Evolutionary conservation across 805 yeast genomes (phyloP).

Genomic region (Schwanniomyces sp.): DNA sequence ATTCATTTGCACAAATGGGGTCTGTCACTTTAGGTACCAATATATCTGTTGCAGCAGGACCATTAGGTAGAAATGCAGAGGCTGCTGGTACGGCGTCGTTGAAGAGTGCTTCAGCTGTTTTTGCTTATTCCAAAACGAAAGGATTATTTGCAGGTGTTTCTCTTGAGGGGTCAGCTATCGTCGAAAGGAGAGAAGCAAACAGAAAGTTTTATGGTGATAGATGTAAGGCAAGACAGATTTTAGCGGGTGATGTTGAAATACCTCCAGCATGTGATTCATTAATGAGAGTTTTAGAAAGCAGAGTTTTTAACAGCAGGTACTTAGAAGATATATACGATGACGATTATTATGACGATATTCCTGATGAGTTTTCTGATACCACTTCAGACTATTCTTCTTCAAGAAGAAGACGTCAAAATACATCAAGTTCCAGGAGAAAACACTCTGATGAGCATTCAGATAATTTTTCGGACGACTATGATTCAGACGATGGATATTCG

Average conservation of each 20-base stretch:
- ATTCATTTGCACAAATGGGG: conserved; percentile 90
- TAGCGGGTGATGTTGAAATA: conserved; percentile 85
- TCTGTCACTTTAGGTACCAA: conserved; percentile 95
- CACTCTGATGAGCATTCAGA: conserved; percentile 36
- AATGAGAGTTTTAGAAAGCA: conserved; percentile 80
- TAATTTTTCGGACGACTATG: conserved; percentile 29
- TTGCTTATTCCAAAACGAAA: conserved; percentile 91
- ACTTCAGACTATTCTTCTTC: conserved; percentile 38
- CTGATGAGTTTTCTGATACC: conserved; percentile 62
- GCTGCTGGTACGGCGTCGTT: conserved; percentile 94
- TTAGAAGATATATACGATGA: conserved; percentile 58
- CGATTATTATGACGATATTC: conserved; percentile 72
- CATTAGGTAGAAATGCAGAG: conserved; percentile 95
- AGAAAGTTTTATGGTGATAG: conserved; percentile 88
- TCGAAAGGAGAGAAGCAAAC: conserved; percentile 98
- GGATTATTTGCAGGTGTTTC: conserved; percentile 98
- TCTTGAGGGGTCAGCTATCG: conserved; percentile 90
- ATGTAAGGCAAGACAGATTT: conserved; percentile 84
- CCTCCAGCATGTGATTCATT: conserved; percentile 90
- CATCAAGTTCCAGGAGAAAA: conserved; percentile 18
- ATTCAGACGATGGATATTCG: conserved; percentile 32
- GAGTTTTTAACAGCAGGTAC: conserved; percentile 69
- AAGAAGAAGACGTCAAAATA: conserved; percentile 17
- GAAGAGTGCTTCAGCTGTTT: conserved; percentile 84
- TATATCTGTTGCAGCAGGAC: conserved; percentile 95